Conservation (phyloP, 2,329 filamentous ascomycete genomes). For the Fusarium sp. region DNA sequence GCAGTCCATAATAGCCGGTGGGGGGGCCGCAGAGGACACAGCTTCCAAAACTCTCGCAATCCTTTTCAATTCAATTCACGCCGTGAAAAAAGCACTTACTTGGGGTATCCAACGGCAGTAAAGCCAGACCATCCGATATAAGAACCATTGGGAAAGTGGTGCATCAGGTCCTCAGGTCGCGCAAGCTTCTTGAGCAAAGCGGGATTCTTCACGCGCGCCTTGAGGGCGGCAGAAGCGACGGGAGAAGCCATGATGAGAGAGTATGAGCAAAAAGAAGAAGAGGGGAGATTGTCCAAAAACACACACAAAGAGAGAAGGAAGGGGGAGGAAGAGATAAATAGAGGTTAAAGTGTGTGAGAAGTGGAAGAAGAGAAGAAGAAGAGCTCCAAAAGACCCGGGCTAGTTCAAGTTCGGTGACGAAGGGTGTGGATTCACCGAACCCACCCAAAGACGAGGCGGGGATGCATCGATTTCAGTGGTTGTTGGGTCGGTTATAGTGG, state of each 20-base stretch:
- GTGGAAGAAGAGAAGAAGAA: conserved; percentile 29
- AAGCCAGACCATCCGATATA: conserved; percentile 95
- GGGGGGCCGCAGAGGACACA: conserved; percentile 12
- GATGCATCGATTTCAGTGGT: conserved; percentile 26
- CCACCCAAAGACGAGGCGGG: conserved; percentile 26
- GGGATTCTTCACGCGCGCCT: conserved; percentile 80
- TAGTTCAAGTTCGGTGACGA: conserved; percentile 45
- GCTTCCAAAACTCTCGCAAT: neutral
- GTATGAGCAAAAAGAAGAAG: conserved; percentile 34
- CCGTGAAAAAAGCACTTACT: conserved; percentile 59
- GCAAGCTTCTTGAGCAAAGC: conserved; percentile 86
- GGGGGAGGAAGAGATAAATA: conserved; percentile 32
- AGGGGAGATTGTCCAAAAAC: conserved; percentile 40
- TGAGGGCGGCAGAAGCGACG: conserved; percentile 79
- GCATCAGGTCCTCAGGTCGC: conserved; percentile 83
- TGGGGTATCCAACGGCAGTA: conserved; percentile 90
- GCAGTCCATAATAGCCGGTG: conserved; percentile 32
- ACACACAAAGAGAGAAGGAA: conserved; percentile 4
- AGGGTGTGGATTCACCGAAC: conserved; percentile 37
- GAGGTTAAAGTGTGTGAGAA: conserved; percentile 21
- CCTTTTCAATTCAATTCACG: neutral
- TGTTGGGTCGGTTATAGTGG: conserved; percentile 28
- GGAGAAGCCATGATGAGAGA: conserved; percentile 61
- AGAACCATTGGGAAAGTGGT: conserved; percentile 85
- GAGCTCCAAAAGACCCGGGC: conserved; percentile 28